Evolutionary conservation across 129 eudicot genomes (phyloP), one percentile per base, ranked within the genome.

Genomic region (Oenanthe sinensis): DNA sequence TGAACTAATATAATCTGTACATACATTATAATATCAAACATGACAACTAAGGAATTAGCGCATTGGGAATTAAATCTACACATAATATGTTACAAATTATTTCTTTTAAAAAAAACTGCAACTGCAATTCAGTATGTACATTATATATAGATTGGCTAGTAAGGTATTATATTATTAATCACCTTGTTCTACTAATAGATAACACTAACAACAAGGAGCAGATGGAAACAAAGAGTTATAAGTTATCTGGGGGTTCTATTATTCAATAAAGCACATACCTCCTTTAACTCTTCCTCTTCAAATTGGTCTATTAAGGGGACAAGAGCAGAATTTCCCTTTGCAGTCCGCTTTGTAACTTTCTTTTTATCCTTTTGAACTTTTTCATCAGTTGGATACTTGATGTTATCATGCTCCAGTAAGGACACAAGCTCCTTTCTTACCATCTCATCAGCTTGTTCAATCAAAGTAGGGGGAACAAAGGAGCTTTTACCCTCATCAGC

Each of bases 391-490:
- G 99, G 99, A 82, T 96, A 96, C 80, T 96, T 96, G 2, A 80
- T 85, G 87, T 89, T 96, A 86, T 96, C 99, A 86, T 90, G 96
- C 80, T 92, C 97, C 52, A 96, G 79, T 78, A 96, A 87, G 20
- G 76, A 79, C 60, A 96, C 77, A 77, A 96, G 91, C 88, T 96
- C 99, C 78, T 89, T 96, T 40, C 93, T 90, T 52, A 96, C 82
- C 84, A 89, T 84, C 74, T 96, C 99, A 90, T 92, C 99, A 77
- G 99, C 99, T 84, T 90, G 95, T 87, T 96, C 99, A 45, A 92
- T 86, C 76, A 84, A 77, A 10, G 99, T 96, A 79, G 97, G 96
- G 46, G 99, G 99, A 72, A 90, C 99, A 81, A 96, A 88, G 69
- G 97, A 88, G 87, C 99, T 96, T 81, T 96, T 96, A 62, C 92